These are phyloP conservation scores for Pluteus cervinus DNA, from an alignment of 768 basidiomycete species.

Conservation along the genomic window DNA sequence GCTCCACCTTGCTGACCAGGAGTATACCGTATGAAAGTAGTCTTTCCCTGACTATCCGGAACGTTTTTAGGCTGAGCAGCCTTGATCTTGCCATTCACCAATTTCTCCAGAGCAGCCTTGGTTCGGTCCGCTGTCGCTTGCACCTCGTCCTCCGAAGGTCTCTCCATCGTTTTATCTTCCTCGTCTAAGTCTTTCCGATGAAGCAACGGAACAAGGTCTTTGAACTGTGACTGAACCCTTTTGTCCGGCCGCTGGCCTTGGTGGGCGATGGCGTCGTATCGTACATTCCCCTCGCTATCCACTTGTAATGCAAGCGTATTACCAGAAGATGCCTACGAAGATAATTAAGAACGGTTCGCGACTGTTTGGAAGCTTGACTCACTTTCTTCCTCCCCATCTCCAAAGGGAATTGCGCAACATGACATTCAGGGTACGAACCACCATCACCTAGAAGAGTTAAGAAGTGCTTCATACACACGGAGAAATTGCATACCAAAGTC, in stretches of 20 bases:
- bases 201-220: slow-evolving; percentile 89
- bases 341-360: background rate
- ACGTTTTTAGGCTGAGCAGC: slow-evolving; percentile 97
- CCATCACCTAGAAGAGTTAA: slow-evolving; percentile 53
- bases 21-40: slow-evolving; percentile 92
- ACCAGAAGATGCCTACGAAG: slow-evolving; percentile 71
- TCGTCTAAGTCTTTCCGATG: slow-evolving; percentile 87
- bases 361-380: no score
- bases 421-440: slow-evolving; percentile 91
- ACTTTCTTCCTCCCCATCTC: slow-evolving; percentile 96
- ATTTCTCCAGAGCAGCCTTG: slow-evolving; percentile 84
- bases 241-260: slow-evolving; percentile 90
- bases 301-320: slow-evolving; percentile 97
- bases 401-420: slow-evolving; percentile 94
- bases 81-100: slow-evolving; percentile 95
- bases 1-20: slow-evolving; percentile 81
- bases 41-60: slow-evolving; percentile 76
- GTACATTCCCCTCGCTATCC: slow-evolving; percentile 92
- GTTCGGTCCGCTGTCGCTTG: slow-evolving; percentile 90
- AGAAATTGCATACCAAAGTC: slow-evolving; percentile 66
- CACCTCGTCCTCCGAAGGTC: slow-evolving; percentile 92
- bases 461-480: slow-evolving; percentile 2
- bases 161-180: slow-evolving; percentile 69
- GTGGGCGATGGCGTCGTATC: slow-evolving; percentile 94
- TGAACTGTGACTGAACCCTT: slow-evolving; percentile 91